Base-by-base conservation (phyloP, 2,329 filamentous ascomycete genomes). In the Trichoderma asperellum region DNA sequence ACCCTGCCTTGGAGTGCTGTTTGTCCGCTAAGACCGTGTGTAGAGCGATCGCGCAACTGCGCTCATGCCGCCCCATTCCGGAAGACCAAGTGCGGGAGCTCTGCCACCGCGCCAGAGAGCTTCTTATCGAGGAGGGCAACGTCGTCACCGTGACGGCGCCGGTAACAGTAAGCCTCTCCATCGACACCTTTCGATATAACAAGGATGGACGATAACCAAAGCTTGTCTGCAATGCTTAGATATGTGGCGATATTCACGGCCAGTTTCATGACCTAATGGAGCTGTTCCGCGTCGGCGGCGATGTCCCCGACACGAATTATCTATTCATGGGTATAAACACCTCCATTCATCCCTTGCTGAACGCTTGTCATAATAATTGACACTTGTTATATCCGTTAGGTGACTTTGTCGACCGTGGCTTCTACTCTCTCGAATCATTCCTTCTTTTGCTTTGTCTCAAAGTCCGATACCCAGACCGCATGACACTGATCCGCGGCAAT, bases 191-290 rank as follows among this genome's bases (percentile, higher is more conserved):
- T 55, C 8, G 34, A 47, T 11, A 34, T 35, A 21, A 29, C 8
- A 18, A 27, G 1, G 35, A 53, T 29, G 5, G 10, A 8, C 24
- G 24, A 1, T 64, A 8, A 40, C 4, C 68, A 73, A 67, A 75
- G 64, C 18, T 21, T 1, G 4, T 14, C n/a, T 58, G 40, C 0
- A 64, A 24, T 35, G 52, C 14, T 18, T 69, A 92, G 89, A 97
- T 97, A 87, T 97, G 95, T 77, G 95, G 95, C 75, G 95, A 97
- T 78, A 97, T 98, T 69, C 95, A 98, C 78, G 94, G 94, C 74
- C 94, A 97, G 79, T 97, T 97, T 77, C 94, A 97, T 77, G 94
- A 97, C 78, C 82, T 97, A 75, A 97, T 97, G 95, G 95, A 97
- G 81, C 88, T 97, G 6, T 97, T 97, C 79, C 89, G 94, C 65